A percentile compares a stretch with the other conserved stretches of the same genome.
These are phyloP conservation scores for Cordyceps fumosorosea DNA, from an alignment of 2,329 filamentous ascomycete genomes.

Conservation along the genomic window DNA sequence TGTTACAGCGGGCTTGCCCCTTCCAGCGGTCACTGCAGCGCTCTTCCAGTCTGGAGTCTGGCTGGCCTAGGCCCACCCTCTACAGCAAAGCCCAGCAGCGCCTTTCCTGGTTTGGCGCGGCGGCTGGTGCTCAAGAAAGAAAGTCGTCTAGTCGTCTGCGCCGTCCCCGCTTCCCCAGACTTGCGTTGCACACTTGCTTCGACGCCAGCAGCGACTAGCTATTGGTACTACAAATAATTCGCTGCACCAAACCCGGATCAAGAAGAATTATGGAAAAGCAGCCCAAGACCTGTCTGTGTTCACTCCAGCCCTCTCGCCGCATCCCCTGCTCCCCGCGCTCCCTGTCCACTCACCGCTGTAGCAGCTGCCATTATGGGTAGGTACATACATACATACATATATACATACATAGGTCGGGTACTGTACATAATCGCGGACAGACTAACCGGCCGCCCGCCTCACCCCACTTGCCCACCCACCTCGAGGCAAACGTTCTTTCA, in stretches of 20 bases:
- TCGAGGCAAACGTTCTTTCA: no score
- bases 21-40: conserved; percentile 1
- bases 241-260: background rate
- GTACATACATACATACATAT: no score
- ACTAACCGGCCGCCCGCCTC: no score
- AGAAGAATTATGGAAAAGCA: background rate
- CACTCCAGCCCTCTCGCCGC: no score
- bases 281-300: no score
- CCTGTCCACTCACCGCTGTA: background rate
- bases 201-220: background rate
- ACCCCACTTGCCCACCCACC: no score
- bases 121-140: conserved; percentile 3
- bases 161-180: conserved; percentile 12
- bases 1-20: background rate
- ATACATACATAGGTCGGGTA: no score
- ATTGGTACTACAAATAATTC: background rate
- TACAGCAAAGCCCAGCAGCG: background rate
- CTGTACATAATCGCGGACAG: no score
- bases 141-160: background rate
- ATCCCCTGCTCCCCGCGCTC: background rate
- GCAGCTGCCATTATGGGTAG: background rate
- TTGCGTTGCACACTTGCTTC: background rate
- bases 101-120: conserved; percentile 9
- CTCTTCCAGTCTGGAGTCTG: no score
- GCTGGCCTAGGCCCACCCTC: background rate